A percentile compares a stretch with the other conserved stretches of the same genome.
phyloP scores from a whole-genome alignment of 805 yeast species.

The Lipomyces yamadae region DNA sequence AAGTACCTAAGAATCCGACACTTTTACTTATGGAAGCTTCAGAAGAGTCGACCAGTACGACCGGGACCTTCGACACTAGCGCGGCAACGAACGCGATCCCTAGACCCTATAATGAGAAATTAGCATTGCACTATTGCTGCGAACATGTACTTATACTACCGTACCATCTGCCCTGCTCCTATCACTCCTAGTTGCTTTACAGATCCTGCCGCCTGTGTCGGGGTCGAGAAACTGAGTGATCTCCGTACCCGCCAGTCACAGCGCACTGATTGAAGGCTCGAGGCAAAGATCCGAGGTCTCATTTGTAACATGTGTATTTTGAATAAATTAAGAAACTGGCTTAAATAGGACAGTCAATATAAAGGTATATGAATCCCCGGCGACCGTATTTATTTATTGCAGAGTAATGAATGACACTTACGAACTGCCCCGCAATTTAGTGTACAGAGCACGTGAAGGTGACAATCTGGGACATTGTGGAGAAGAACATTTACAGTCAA shows the following conservation, averaged over 20 bases:
- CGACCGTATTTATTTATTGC: too few species aligned
- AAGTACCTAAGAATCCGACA: conserved; percentile 42
- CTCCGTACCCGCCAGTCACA: not conserved
- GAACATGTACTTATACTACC: not conserved
- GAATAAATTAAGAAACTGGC: not conserved
- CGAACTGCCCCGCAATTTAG: not conserved
- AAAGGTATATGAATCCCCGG: too few species aligned
- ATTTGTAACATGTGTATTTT: not conserved
- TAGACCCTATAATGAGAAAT: conserved; percentile 42
- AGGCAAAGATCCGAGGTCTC: not conserved
- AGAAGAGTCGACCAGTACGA: conserved; percentile 46
- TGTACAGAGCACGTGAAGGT: not conserved
- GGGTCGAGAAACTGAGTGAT: not conserved
- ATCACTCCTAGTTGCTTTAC: conserved; percentile 45
- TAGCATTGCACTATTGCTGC: not conserved
- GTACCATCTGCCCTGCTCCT: conserved; percentile 53
- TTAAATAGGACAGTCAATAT: too few species aligned
- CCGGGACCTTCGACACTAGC: conserved; percentile 47
- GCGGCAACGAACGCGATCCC: conserved; percentile 53
- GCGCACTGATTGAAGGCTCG: not conserved
- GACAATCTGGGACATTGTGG: too few species aligned
- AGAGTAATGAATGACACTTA: too few species aligned
- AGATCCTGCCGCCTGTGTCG: not conserved
- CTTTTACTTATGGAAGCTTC: conserved; percentile 45
- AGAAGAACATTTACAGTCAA: too few species aligned